Conservation (phyloP, 2,329 filamentous ascomycete species). For the Alternaria ventricosa region DNA sequence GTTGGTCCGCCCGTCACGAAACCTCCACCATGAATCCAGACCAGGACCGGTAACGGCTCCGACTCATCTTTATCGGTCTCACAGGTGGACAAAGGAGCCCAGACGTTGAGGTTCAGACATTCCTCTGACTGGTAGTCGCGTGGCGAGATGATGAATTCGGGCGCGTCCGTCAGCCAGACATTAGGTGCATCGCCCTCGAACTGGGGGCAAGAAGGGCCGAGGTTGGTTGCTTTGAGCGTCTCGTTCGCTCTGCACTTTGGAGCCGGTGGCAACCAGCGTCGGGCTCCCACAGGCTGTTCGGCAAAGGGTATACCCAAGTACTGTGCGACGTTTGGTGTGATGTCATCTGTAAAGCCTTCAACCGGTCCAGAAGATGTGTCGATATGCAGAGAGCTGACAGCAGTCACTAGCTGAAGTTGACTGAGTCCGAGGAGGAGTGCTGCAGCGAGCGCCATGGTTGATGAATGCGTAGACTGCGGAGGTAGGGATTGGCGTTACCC, state of each 20-base stretch:
- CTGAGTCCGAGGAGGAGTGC: slow-evolving; percentile 3
- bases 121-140: slow-evolving; percentile 48
- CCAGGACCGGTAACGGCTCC: slow-evolving; percentile 51
- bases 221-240: slow-evolving; percentile 34
- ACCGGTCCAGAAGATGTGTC: slow-evolving; percentile 38
- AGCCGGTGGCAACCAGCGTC: slow-evolving; percentile 43
- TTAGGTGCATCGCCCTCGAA: slow-evolving; percentile 23
- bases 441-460: slow-evolving; percentile 1
- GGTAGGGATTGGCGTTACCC: background rate
- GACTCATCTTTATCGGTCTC: slow-evolving; percentile 6
- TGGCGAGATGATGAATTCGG: slow-evolving; percentile 29
- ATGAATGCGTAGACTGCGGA: background rate
- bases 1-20: slow-evolving; percentile 54
- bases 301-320: slow-evolving; percentile 50
- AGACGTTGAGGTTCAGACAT: slow-evolving; percentile 56
- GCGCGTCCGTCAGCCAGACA: slow-evolving; percentile 34
- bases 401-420: slow-evolving; percentile 13
- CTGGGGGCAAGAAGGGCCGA: slow-evolving; percentile 40
- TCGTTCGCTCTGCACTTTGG: slow-evolving; percentile 21
- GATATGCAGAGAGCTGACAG: slow-evolving; percentile 24
- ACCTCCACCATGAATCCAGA: slow-evolving; percentile 58
- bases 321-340: slow-evolving; percentile 46
- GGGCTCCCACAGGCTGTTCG: slow-evolving; percentile 40
- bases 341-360: slow-evolving; percentile 42
- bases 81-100: slow-evolving; percentile 46